Percentiles rank a stretch among this genome's conserved stretches.
These are phyloP conservation scores for Colletotrichum sp. DNA, from an alignment of 2,329 filamentous ascomycete genomes.

Conservation along the genomic window DNA sequence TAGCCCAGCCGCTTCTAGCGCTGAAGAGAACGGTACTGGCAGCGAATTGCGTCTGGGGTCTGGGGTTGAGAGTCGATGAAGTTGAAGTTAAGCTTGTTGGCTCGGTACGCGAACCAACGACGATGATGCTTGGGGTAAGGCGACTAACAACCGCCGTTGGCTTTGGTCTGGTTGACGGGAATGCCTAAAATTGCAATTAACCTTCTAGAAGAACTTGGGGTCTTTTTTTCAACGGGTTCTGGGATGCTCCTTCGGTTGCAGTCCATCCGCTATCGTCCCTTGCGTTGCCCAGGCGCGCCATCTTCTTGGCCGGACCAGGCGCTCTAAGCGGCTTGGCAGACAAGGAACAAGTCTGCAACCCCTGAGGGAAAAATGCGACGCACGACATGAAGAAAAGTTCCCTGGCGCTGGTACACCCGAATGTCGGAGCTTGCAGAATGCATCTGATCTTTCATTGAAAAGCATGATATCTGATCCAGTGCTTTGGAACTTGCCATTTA, in stretches of 20 bases:
- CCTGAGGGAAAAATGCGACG: slow-evolving; percentile 1
- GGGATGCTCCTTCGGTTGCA: neutral
- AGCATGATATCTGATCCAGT: neutral
- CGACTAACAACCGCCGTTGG: neutral
- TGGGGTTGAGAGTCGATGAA: neutral
- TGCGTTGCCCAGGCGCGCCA: neutral
- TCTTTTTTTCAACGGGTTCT: neutral
- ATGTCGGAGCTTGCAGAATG: neutral
- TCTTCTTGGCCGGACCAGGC: neutral
- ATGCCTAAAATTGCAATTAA: neutral
- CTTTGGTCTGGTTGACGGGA: neutral
- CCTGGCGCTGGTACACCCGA: neutral
- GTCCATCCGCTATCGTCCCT: neutral
- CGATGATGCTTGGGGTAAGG: neutral
- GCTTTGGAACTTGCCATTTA: neutral
- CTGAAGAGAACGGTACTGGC: neutral
- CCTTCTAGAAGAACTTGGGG: neutral
- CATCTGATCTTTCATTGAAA: neutral
- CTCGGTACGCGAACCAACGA: neutral
- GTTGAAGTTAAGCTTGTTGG: neutral
- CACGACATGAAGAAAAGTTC: neutral
- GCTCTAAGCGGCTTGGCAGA: slow-evolving; percentile 6
- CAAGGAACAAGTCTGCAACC: neutral
- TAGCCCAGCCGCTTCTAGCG: neutral
- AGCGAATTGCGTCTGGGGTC: neutral